Percentiles rank a stretch among this genome's conserved stretches.
Conservation (phyloP, 805 yeast genomes). For the Barnettozyma californica region DNA sequence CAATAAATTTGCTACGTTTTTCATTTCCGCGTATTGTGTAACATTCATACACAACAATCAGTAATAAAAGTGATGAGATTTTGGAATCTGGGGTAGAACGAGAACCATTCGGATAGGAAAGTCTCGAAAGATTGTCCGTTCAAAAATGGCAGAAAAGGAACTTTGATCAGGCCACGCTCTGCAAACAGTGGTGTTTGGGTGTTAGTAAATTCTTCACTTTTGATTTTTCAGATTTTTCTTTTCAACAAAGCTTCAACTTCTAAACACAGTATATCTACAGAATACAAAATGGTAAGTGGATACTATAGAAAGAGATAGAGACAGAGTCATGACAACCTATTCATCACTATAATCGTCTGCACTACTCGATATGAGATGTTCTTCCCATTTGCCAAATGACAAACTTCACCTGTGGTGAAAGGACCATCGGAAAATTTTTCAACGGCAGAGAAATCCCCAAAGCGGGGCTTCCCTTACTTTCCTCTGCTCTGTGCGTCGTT, state of each 20-base stretch:
- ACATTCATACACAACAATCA: too few species aligned
- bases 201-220: conserved; percentile 3
- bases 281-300: conserved; percentile 23
- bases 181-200: conserved; percentile 11
- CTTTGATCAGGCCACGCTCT: conserved; percentile 1
- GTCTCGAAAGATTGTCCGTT: not conserved
- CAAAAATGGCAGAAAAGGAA: conserved; percentile 1
- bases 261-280: conserved; percentile 5
- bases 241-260: conserved; percentile 8
- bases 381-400: not conserved
- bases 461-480: not conserved
- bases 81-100: too few species aligned
- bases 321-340: not conserved
- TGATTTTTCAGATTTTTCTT: conserved; percentile 24
- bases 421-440: not conserved
- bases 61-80: too few species aligned
- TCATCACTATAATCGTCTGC: not conserved
- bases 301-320: not conserved
- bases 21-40: not conserved
- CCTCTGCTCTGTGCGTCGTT: not conserved
- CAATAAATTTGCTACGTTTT: not conserved
- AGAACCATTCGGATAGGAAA: too few species aligned
- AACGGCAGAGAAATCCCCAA: not conserved
- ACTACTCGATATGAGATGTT: not conserved
- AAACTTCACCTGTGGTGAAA: not conserved